Base-by-base conservation (phyloP, 176 grass and related monocot genomes). In the Eleusine indica region DNA sequence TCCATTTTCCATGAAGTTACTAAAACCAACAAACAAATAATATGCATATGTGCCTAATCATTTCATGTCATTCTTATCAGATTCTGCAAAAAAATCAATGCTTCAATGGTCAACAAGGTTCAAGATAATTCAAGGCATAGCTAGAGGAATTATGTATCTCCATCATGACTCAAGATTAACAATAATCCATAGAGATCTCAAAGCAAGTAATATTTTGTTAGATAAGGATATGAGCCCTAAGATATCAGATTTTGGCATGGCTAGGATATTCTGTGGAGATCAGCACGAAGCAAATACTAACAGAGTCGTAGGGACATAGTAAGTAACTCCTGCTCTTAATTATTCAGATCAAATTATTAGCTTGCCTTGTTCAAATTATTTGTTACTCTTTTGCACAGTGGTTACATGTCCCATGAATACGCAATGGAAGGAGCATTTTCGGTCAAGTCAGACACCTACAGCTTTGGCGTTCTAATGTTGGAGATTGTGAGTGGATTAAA, bases 401-500 rank as follows among this genome's bases (percentile, higher is more conserved):
- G 92, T 43, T 91, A 94, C 46, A 91, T 94, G 91, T 88, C 91
- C 11, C 91, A 86, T 32, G 88, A 94, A 77, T 94, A 94, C 78
- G 88, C 61, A 19, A 91, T 70, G 89, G 42, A 68, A 2, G 92
- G 92, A 1, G 9, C 66, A 18, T 87, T 91, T 86, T 94, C 88
- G 25, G 68, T 84, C 29, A 94, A 91, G 53, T 88, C 88, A 0
- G 88, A 91, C 64, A 84, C 87, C 17, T 94, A 86, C 73, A 91
- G 88, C 53, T 94, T 88, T 44, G 92, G 88, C 37, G 92, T 86
- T 64, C 68, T 94, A 13, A 25, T 94, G 2, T 52, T 94, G 74
- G 92, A 94, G 75, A 91, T 88, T 65, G 18, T 94, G 19, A 94
- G 88, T 41, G 82, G 92, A 0, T 81, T 83, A 14, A 88, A 66